Evolutionary conservation across 164 flowering plant species (phyloP), one percentile per base, ranked within the genome.

Genomic region (Taxillus chinensis): DNA sequence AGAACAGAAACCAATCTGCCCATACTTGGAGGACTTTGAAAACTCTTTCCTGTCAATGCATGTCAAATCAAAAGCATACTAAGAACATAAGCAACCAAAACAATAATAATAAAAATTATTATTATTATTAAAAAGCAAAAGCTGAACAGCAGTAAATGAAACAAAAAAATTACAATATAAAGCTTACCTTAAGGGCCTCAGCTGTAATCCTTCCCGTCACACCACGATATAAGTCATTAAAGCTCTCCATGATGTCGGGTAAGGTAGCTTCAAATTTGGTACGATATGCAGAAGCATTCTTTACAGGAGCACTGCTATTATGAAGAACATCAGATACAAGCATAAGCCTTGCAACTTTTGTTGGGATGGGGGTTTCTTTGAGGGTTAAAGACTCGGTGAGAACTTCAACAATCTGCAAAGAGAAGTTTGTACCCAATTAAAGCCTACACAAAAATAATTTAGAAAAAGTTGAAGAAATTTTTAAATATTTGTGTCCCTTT

Each of bases 1-100:
- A 95, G 74, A 95, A 95, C 42, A 95, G 87, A 79, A 95, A 95
- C 99, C 99, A 95, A 62, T 95, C 99, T 66, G 97, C 77, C 99
- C 99, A 95, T 39, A 91, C 99, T 83, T 91, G 97, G 67, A 95
- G 87, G 64, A 95, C 97, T 78, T 95, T 95, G 67, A 91, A 61
- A 59, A 95, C 96, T 14, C 98, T 83, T 75, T 95, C 99, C 99
- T 95, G 79, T 41, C 27, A 72, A 16, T 43, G 46, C 46, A 56
- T 67, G 9, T 39, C 56, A 71, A 17, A 12, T 8, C 45, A 61
- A 61, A 17, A 55, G 9, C 7, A 55, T 39, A 49, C 41, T 38
- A 49, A 9, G 55, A 40, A 5, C 43, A 58, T 3, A 58, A 58
- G 46, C 4, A 39, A 41, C 16, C 8, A 7, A 58, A n/a, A 37